Conservation (phyloP, 1,139 yeast genomes). For the Entelexis sorbosivorans region DNA sequence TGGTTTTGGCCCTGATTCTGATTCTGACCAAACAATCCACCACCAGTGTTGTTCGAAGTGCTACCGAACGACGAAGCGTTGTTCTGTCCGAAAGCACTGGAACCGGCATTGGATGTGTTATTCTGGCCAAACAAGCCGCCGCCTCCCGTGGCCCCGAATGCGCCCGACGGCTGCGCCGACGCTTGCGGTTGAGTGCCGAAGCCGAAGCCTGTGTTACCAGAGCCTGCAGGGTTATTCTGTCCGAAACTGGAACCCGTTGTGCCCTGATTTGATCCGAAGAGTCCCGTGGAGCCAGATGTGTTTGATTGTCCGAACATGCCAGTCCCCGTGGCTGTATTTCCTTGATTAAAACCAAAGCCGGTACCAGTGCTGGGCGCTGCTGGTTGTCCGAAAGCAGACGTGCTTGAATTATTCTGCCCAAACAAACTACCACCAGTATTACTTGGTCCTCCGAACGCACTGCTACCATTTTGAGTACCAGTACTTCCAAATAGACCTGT, state of each 20-base stretch:
- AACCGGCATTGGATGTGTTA: not conserved
- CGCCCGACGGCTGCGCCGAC: not conserved
- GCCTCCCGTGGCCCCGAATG: conserved; percentile 22
- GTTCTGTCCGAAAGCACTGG: not conserved
- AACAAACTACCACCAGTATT: not conserved
- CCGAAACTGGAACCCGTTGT: not conserved
- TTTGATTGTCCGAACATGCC: not conserved
- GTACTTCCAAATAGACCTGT: conserved; percentile 8
- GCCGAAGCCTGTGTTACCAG: not conserved
- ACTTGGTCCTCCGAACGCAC: conserved; percentile 7
- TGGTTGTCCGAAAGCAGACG: conserved; percentile 3
- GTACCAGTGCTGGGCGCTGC: conserved; percentile 3
- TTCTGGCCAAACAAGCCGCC: conserved; percentile 12
- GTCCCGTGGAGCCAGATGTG: not conserved
- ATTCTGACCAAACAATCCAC: not conserved
- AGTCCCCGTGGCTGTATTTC: not conserved
- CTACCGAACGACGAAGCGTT: not conserved
- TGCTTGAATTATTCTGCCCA: not conserved
- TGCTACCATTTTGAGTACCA: conserved; percentile 6
- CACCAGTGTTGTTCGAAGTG: not conserved
- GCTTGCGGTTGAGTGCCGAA: conserved; percentile 4
- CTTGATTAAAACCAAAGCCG: not conserved
- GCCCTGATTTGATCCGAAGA: not conserved
- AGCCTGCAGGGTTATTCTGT: not conserved
- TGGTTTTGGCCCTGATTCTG: not conserved